Evolutionary conservation across 768 basidiomycete genomes (phyloP).

Genomic region (Guyanaporus albipodus): DNA sequence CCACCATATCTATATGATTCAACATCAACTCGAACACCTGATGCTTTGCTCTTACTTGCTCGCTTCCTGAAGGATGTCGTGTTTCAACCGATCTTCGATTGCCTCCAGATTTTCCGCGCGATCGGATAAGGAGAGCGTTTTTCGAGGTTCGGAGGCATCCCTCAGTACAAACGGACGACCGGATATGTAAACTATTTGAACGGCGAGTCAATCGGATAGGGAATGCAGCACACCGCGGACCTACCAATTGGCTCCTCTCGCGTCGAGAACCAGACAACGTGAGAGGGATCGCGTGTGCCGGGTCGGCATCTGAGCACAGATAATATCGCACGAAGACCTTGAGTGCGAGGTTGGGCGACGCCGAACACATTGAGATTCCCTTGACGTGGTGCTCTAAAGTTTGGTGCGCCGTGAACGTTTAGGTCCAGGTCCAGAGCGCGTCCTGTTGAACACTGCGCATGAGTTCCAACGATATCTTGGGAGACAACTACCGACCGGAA

Average conservation of each 20-base stretch:
- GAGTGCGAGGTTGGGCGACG: slow-evolving; percentile 90
- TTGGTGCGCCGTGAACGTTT: slow-evolving; percentile 91
- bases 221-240: slow-evolving; percentile 23
- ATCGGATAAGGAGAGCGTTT: slow-evolving; percentile 77
- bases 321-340: slow-evolving; percentile 86
- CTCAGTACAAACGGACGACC: slow-evolving; percentile 91
- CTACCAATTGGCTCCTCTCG: slow-evolving; percentile 91
- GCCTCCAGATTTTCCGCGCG: slow-evolving; percentile 94
- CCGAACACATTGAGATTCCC: slow-evolving; percentile 89
- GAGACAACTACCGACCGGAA: slow-evolving; percentile 46
- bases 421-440: slow-evolving; percentile 88
- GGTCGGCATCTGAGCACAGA: slow-evolving; percentile 78
- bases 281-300: slow-evolving; percentile 55
- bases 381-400: slow-evolving; percentile 81
- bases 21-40: too few relatives aligned
- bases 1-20: slow-evolving; percentile 70
- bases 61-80: slow-evolving; percentile 87
- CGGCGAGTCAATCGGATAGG: neutral
- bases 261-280: slow-evolving; percentile 94
- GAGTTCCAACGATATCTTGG: neutral
- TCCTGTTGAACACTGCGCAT: slow-evolving; percentile 40
- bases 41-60: slow-evolving; percentile 56
- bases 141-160: slow-evolving; percentile 79
- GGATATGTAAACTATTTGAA: slow-evolving; percentile 65
- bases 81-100: slow-evolving; percentile 84